A percentile compares a stretch with the other conserved stretches of the same genome.
These are phyloP conservation scores for Zymoseptoria pseudotritici DNA, from an alignment of 2,329 filamentous ascomycete genomes.

Conservation along the genomic window DNA sequence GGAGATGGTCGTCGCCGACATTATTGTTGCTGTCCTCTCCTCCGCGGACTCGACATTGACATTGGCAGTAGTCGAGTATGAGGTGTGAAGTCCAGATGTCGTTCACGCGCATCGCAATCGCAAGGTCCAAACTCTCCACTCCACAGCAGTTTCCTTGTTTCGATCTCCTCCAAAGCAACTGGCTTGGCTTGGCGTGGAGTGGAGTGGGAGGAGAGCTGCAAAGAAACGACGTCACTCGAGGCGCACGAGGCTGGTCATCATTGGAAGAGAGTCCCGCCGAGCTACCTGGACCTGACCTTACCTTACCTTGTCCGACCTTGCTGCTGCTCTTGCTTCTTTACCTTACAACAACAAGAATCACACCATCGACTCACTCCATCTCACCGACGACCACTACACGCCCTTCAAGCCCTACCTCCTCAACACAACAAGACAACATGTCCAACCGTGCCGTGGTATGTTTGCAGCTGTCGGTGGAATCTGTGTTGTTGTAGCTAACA, in stretches of 20 bases:
- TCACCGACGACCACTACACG: not conserved
- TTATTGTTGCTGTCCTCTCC: not conserved
- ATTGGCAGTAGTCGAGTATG: not conserved
- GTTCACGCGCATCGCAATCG: too few relatives aligned
- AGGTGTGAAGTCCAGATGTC: too few relatives aligned
- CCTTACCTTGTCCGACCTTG: not conserved
- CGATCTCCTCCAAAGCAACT: not conserved
- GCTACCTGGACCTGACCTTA: not conserved
- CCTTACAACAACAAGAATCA: not conserved
- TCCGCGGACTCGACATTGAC: not conserved
- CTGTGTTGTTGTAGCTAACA: not conserved
- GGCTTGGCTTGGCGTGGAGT: not conserved
- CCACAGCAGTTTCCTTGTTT: not conserved
- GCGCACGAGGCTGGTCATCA: not conserved
- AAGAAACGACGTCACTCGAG: not conserved
- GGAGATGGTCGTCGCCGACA: conserved; percentile 3
- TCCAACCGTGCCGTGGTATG: conserved; percentile 14
- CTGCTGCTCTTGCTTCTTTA: not conserved
- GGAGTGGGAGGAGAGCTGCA: not conserved
- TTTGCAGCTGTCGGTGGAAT: not conserved
- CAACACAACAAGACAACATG: conserved; percentile 14
- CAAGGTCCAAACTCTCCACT: not conserved
- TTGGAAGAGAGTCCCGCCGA: not conserved
- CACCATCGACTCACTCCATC: not conserved
- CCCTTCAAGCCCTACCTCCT: not conserved